A percentile compares a stretch with the other conserved stretches of the same genome.
Conservation (phyloP, 345 rosid species). For the Citrus trifoliata region DNA sequence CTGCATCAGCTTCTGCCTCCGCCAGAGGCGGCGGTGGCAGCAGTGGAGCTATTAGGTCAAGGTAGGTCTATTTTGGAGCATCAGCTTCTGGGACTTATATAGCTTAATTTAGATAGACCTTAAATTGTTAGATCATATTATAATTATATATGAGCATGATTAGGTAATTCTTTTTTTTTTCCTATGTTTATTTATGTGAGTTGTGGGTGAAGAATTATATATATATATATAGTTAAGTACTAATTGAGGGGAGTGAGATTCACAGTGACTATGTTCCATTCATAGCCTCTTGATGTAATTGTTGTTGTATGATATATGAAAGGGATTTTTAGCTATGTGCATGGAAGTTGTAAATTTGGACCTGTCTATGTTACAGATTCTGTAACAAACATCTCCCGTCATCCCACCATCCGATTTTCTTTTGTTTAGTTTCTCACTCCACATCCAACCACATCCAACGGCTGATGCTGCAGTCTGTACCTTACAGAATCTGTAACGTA, state of each 20-base stretch:
- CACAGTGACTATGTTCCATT: not conserved
- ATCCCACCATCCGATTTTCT: no score
- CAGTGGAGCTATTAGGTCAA: slow-evolving; percentile 26
- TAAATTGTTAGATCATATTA: not conserved
- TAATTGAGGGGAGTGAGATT: not conserved
- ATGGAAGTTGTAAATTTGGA: not conserved
- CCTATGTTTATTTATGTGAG: no score
- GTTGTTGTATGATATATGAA: slow-evolving; percentile 7
- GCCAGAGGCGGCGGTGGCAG: slow-evolving; percentile 20
- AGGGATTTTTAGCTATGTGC: not conserved
- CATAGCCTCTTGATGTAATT: not conserved
- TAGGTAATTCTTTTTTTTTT: no score
- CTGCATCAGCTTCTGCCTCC: not conserved
- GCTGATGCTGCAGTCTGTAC: no score
- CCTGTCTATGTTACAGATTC: no score
- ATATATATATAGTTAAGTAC: no score
- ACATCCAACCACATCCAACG: no score
- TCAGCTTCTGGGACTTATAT: not conserved
- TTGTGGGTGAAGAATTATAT: no score
- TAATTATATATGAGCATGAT: no score
- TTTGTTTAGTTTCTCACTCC: no score
- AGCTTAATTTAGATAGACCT: not conserved
- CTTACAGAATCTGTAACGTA: no score
- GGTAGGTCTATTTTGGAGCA: slow-evolving; percentile 21
- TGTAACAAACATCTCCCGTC: no score